Evolutionary conservation across 495 filamentous ascomycete genomes (phyloP).

Genomic region (Hypoxylon intermedium): DNA sequence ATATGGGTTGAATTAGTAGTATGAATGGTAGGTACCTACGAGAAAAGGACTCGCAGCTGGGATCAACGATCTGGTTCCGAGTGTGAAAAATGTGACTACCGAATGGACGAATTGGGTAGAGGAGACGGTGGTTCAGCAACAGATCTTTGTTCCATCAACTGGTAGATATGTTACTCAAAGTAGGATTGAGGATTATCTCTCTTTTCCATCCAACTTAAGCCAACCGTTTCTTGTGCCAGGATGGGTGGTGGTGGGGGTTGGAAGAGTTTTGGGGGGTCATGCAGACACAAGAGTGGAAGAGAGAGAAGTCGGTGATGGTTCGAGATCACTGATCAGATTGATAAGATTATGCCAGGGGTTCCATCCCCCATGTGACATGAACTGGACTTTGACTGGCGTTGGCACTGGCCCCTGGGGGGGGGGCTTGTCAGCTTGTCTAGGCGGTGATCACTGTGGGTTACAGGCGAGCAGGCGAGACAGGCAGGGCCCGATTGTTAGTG

Average conservation of each 20-base stretch:
- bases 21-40: background rate
- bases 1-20: conserved; percentile 5
- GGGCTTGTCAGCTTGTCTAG: too few species aligned
- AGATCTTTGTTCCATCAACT: conserved; percentile 9
- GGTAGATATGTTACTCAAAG: conserved; percentile 2
- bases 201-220: conserved; percentile 16
- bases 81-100: conserved; percentile 25
- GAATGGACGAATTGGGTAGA: conserved; percentile 25
- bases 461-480: too few species aligned
- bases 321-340: conserved; percentile 50
- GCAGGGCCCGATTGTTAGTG: too few species aligned
- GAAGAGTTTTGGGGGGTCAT: conserved; percentile 18
- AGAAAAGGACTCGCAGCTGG: conserved; percentile 5
- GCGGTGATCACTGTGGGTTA: too few species aligned
- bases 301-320: conserved; percentile 27
- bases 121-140: conserved; percentile 3
- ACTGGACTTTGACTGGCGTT: too few species aligned
- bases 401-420: too few species aligned
- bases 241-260: conserved; percentile 22
- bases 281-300: conserved; percentile 4
- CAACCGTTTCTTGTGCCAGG: conserved; percentile 3
- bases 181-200: conserved; percentile 24
- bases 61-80: conserved; percentile 8
- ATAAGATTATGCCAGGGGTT: conserved; percentile 49
- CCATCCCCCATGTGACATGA: conserved; percentile 23